A percentile compares a stretch with the other conserved stretches of the same genome.
Evolutionary conservation across 2,329 filamentous ascomycete genomes (phyloP).

Genomic region (Chaetothyriales sp.): DNA sequence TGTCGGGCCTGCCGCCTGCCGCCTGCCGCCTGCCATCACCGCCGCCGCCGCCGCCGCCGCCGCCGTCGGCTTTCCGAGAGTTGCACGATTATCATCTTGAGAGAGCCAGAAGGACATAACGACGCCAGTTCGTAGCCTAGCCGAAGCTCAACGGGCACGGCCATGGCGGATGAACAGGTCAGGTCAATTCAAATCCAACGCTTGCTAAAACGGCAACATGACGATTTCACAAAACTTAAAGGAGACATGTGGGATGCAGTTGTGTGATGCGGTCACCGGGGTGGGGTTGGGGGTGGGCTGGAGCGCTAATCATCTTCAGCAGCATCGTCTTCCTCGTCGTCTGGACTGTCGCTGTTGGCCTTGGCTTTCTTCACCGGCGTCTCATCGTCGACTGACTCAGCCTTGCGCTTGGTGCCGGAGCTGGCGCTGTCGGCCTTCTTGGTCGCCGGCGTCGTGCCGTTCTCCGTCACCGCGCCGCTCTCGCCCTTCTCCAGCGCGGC

Average conservation of each 20-base stretch:
- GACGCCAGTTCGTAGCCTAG: neutral
- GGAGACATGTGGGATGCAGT: neutral
- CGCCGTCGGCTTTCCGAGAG: neutral
- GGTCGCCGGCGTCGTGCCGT: conserved; percentile 16
- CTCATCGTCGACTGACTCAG: conserved; percentile 33
- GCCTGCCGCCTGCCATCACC: neutral
- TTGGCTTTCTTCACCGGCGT: conserved; percentile 39
- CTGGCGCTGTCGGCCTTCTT: conserved; percentile 21
- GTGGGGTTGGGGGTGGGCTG: too few species aligned
- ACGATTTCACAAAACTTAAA: neutral
- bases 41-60: too few species aligned
- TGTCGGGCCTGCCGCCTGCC: neutral
- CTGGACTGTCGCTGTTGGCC: conserved; percentile 33
- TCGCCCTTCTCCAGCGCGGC: conserved; percentile 64
- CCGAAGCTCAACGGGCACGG: neutral
- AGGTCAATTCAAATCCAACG: neutral
- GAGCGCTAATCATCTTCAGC: conserved; percentile 35
- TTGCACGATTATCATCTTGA: neutral
- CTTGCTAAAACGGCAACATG: neutral
- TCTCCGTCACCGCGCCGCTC: conserved; percentile 24
- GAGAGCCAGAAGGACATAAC: neutral
- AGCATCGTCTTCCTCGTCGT: conserved; percentile 42
- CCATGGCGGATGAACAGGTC: neutral
- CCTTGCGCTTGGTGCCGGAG: conserved; percentile 38
- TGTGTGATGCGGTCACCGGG: neutral